Conservation (phyloP, 1,284 basidiomycete genomes). For the Paramarasmius palmivorus region DNA sequence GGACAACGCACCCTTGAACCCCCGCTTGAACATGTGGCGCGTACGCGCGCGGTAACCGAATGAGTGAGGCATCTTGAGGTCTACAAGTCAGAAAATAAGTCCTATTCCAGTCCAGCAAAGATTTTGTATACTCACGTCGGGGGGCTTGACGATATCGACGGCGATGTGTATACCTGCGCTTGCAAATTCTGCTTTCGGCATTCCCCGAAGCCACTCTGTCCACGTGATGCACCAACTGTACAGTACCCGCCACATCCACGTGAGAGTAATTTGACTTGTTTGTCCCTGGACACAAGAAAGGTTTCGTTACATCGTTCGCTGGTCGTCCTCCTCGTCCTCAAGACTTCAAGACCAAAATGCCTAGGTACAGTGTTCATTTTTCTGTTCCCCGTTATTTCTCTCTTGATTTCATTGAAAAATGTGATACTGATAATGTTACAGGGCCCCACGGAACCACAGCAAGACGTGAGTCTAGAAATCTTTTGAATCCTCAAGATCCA, state of each 20-base stretch:
- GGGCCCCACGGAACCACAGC: conserved; percentile 86
- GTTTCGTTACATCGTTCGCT: no score
- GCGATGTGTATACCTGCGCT: conserved; percentile 33
- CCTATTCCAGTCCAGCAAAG: conserved; percentile 18
- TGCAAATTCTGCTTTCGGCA: conserved; percentile 34
- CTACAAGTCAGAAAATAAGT: conserved; percentile 32
- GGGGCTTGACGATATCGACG: conserved; percentile 43
- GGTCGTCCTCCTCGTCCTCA: conserved; percentile 36
- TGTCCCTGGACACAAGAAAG: no score
- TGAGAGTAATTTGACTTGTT: conserved; percentile 27
- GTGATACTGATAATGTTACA: conserved; percentile 41
- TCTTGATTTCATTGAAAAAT: conserved; percentile 20
- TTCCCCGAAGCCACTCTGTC: conserved; percentile 47
- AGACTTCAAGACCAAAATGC: conserved; percentile 78
- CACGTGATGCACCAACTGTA: conserved; percentile 19
- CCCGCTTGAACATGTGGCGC: conserved; percentile 99
- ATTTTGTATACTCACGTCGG: conserved; percentile 24
- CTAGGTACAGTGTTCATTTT: conserved; percentile 77
- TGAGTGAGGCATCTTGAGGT: conserved; percentile 96
- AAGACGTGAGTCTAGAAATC: conserved; percentile 71
- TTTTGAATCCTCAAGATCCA: conserved; percentile 64
- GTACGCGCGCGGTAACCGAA: conserved; percentile 99
- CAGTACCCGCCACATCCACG: background rate
- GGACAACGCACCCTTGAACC: conserved; percentile 81
- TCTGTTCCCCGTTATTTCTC: no score